Evolutionary conservation across 2,329 filamentous ascomycete species (phyloP).

Genomic region (Akanthomyces uredinophilus): DNA sequence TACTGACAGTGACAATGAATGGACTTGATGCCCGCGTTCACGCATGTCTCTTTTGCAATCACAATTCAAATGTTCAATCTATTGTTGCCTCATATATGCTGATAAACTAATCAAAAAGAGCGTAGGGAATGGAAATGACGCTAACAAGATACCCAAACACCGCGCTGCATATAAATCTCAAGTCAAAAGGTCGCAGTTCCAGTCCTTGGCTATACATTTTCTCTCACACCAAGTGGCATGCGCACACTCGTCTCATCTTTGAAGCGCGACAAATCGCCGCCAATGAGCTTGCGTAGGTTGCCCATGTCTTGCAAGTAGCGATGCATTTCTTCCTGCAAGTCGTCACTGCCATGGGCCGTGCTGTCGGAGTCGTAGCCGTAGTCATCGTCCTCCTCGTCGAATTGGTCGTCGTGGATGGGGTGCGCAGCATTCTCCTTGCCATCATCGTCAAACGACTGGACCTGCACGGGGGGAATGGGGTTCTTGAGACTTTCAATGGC

Average conservation of each 20-base stretch:
- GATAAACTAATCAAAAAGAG: constrained; percentile 1
- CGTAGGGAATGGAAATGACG: neutral
- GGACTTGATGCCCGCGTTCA: neutral
- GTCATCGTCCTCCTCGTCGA: constrained; percentile 54
- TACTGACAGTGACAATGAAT: neutral
- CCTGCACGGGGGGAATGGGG: constrained; percentile 65
- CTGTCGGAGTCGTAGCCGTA: constrained; percentile 47
- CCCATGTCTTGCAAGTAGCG: constrained; percentile 77
- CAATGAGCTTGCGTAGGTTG: constrained; percentile 59
- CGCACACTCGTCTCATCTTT: constrained; percentile 56
- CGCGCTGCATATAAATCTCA: constrained; percentile 20
- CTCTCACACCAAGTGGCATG: constrained; percentile 40
- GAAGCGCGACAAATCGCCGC: constrained; percentile 69
- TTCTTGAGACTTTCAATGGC: constrained; percentile 85
- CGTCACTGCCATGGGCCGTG: constrained; percentile 46
- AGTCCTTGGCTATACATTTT: constrained; percentile 31
- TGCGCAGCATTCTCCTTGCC: constrained; percentile 27
- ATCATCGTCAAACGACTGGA: constrained; percentile 24
- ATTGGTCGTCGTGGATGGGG: constrained; percentile 34
- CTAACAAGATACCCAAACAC: constrained; percentile 23
- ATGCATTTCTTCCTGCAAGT: constrained; percentile 81
- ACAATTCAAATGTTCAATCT: neutral
- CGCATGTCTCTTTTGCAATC: neutral
- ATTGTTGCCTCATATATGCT: neutral
- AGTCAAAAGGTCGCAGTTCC: neutral